Evolutionary conservation across 352 stramenopile genomes (phyloP).

Genomic region (Phytopythium aichiense): DNA sequence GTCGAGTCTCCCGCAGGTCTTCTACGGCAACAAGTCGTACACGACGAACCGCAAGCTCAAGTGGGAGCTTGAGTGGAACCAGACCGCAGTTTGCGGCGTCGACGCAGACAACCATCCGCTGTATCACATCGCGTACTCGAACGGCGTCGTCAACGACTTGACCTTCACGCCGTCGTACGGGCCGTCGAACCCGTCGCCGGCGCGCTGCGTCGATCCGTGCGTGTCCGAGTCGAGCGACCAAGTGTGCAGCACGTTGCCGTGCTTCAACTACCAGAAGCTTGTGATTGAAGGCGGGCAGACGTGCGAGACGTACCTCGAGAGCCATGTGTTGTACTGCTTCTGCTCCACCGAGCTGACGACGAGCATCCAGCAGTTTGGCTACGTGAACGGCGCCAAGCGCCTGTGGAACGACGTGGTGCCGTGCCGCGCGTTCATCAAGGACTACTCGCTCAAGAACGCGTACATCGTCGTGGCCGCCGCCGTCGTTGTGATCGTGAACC

Average conservation of each 20-base stretch:
- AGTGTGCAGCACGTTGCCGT: slow-evolving; percentile 59
- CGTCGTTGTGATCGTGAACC: slow-evolving; percentile 74
- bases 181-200: neutral
- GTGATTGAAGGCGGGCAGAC: slow-evolving; percentile 22
- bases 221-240: slow-evolving; percentile 45
- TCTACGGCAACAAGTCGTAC: slow-evolving; percentile 41
- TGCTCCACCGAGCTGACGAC: slow-evolving; percentile 49
- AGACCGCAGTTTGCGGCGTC: slow-evolving; percentile 33
- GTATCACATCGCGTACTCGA: slow-evolving; percentile 64
- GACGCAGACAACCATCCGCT: slow-evolving; percentile 16
- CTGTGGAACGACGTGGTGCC: slow-evolving; percentile 55
- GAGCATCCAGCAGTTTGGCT: slow-evolving; percentile 38
- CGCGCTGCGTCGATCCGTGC: slow-evolving; percentile 51
- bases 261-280: slow-evolving; percentile 40
- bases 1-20: slow-evolving; percentile 42
- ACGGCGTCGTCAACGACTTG: slow-evolving; percentile 13
- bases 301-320: slow-evolving; percentile 62
- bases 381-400: slow-evolving; percentile 41
- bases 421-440: slow-evolving; percentile 61
- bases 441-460: slow-evolving; percentile 61
- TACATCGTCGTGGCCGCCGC: slow-evolving; percentile 61
- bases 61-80: slow-evolving; percentile 58
- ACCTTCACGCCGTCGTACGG: slow-evolving; percentile 1
- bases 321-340: slow-evolving; percentile 65
- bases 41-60: neutral